A percentile compares a stretch with the other conserved stretches of the same genome.
Evolutionary conservation across 306 rosid species (phyloP).

Genomic region (Erythrophleum fordii): DNA sequence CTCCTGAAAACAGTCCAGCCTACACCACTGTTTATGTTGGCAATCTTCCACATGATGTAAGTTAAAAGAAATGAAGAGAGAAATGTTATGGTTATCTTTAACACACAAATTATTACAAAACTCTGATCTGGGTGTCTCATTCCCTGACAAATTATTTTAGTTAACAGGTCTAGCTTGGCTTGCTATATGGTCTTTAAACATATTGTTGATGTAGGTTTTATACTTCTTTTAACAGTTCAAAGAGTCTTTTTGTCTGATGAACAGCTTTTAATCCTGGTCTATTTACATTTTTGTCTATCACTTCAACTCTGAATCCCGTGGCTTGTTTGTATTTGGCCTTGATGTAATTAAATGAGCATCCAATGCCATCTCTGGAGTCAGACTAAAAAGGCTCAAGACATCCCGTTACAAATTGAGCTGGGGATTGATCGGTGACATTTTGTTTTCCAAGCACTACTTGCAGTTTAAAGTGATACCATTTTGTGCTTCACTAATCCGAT

Average conservation of each 20-base stretch:
- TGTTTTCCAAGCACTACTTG: not conserved
- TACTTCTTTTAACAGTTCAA: not conserved
- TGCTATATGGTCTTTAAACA: conserved; percentile 15
- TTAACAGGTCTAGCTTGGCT: conserved; percentile 30
- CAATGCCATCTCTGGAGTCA: not conserved
- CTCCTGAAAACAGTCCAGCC: conserved; percentile 62
- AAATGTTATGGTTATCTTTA: conserved; percentile 33
- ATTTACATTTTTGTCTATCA: not conserved
- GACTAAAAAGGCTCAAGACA: not conserved
- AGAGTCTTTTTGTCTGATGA: not conserved
- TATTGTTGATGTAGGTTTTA: conserved; percentile 2
- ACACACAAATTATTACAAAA: conserved; percentile 3
- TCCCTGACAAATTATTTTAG: conserved; percentile 5
- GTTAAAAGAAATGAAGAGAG: conserved; percentile 38
- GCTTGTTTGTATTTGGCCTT: not conserved
- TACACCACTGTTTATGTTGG: conserved; percentile 71
- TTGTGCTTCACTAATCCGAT: not conserved
- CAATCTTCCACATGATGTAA: conserved; percentile 70
- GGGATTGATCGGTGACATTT: not conserved
- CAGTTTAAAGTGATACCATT: not conserved
- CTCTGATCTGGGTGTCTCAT: conserved; percentile 3
- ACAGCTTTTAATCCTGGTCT: not conserved
- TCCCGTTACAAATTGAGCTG: no score
- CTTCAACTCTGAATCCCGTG: not conserved
- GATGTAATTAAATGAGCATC: not conserved